Base-by-base conservation (phyloP, 768 basidiomycete genomes). In the Piloderma croceum region DNA sequence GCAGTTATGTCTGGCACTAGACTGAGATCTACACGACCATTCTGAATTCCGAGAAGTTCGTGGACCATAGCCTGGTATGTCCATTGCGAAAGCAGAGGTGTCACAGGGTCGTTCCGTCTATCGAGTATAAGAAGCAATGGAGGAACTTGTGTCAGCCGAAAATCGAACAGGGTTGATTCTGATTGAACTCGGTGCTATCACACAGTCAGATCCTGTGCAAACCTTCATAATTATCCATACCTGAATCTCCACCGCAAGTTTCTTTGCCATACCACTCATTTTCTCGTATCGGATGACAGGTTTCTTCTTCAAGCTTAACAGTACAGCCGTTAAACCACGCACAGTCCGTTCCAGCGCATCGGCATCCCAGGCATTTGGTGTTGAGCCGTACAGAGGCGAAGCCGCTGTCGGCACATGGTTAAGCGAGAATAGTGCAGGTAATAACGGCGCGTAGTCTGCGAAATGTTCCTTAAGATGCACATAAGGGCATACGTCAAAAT, bases 31-130 rank as follows among this genome's bases (percentile, higher is more conserved):
- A 98, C 92, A 43, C 96, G 76, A 15, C 94, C 94, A 56, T 97
- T 98, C 46, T 87, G 82, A 34, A 99, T 96, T 2, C 88, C 85
- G 6, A 98, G 64, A 11, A 96, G 69, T 58, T 98, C 96, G 54
- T 99, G 96, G 0, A 98, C 96, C 93, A 98, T 97, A 2, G 94
- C 96, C 59, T 98, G 94, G 64, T 98, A 98, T 19, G 96, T 98
- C 96, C 96, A 98, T 62, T 97, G 96, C 3, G 90, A 90, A 22
- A 98, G 71, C 25, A 98, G 65, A 4, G 96, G 96, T 0, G 96
- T 98, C 5, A 98, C 90, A 3, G 96, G 96, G 55, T 99, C 96
- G 61, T 96, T 97, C 47, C 94, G 72, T 46, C 96, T 77, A 64
- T 99, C 96, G 41, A 99, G 73, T 48, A 99, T 89, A 37, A 99